Evolutionary conservation across 2,329 filamentous ascomycete species (phyloP).

Genomic region (Huntiella decipiens): DNA sequence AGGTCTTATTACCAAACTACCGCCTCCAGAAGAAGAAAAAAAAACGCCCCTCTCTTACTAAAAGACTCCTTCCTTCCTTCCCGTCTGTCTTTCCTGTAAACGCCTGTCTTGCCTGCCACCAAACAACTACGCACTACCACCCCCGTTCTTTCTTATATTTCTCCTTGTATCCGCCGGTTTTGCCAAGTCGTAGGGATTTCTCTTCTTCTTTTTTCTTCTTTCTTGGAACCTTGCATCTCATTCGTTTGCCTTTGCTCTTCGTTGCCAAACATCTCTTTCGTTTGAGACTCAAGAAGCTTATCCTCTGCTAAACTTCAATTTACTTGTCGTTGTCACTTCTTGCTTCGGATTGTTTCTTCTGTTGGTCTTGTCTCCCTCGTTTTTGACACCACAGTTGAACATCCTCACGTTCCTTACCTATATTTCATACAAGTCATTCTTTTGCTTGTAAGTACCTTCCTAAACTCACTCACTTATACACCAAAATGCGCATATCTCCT

Average conservation of each 20-base stretch:
- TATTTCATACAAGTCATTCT: neutral
- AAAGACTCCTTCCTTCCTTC: neutral
- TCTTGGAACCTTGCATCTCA: neutral
- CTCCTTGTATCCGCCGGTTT: neutral
- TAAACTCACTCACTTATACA: too few species aligned
- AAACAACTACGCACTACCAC: neutral
- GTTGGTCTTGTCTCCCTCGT: neutral
- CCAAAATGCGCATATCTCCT: neutral
- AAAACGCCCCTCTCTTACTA: neutral
- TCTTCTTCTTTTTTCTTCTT: neutral
- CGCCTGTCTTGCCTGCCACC: neutral
- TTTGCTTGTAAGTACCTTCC: neutral
- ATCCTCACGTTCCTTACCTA: constrained; percentile 5
- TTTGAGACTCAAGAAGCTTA: too few species aligned
- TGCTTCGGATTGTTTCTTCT: too few species aligned
- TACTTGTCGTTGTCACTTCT: too few species aligned
- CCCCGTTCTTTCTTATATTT: neutral
- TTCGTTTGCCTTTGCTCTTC: too few species aligned
- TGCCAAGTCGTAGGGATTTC: neutral
- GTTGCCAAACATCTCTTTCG: too few species aligned
- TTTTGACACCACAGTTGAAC: neutral
- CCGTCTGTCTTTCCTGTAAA: neutral
- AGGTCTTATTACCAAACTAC: too few species aligned
- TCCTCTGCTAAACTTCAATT: too few species aligned
- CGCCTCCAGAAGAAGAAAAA: neutral